Evolutionary conservation across 352 stramenopile species (phyloP).

Genomic region (Globisporangium camurandrum): DNA sequence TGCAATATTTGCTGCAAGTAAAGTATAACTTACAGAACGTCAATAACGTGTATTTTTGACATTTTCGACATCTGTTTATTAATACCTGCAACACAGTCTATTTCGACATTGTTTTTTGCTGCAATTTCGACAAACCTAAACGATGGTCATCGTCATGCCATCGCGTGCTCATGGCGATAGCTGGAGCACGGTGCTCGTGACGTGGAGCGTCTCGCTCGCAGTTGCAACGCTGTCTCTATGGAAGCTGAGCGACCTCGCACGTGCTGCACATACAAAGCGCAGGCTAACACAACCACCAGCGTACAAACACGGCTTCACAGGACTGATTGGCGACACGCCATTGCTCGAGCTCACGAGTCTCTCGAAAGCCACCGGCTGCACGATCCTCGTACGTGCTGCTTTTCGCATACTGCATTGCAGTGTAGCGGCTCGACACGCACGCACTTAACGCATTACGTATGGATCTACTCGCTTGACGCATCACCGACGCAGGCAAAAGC

Average conservation of each 20-base stretch:
- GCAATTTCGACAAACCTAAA: no score
- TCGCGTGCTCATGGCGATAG: no score
- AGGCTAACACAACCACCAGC: conserved; percentile 11
- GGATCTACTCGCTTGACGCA: no score
- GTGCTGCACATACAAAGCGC: conserved; percentile 14
- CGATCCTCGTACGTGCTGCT: conserved; percentile 54
- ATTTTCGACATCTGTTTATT: no score
- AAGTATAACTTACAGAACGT: no score
- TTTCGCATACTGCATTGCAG: neutral
- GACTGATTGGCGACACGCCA: conserved; percentile 91
- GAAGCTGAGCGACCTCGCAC: conserved; percentile 53
- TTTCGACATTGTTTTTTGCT: no score
- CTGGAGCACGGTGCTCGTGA: conserved; percentile 37
- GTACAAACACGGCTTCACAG: conserved; percentile 62
- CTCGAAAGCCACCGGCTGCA: conserved; percentile 87
- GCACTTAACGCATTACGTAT: neutral
- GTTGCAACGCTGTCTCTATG: conserved; percentile 61
- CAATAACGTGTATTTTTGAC: no score
- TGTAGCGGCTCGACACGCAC: neutral
- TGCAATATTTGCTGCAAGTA: no score
- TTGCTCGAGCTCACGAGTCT: conserved; percentile 87
- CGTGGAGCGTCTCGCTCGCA: conserved; percentile 48
- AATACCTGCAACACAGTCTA: no score
- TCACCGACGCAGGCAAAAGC: conserved; percentile 91
- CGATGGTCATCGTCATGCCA: no score